Evolutionary conservation across 371 early-diverging fungal genomes (phyloP).

Genomic region (Mortierella sp.): DNA sequence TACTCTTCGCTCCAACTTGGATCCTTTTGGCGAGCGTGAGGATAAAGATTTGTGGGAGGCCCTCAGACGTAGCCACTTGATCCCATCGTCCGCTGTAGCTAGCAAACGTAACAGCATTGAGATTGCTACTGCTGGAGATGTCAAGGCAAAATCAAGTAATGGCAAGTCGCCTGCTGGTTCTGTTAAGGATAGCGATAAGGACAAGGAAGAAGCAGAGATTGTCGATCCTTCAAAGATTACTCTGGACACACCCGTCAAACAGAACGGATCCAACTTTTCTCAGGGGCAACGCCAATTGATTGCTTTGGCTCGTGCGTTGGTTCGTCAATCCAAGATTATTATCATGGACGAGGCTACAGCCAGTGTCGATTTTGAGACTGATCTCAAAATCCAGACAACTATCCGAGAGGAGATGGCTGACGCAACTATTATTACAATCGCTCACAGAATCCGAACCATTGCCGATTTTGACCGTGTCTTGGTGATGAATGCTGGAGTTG

Average conservation of each 20-base stretch:
- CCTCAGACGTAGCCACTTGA: slow-evolving; percentile 61
- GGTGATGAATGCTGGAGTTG: slow-evolving; percentile 71
- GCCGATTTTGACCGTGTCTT: slow-evolving; percentile 87
- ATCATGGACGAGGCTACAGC: slow-evolving; percentile 91
- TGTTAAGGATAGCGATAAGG: slow-evolving; percentile 11
- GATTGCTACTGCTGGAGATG: not conserved
- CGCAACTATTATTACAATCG: slow-evolving; percentile 73
- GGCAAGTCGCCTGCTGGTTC: slow-evolving; percentile 27
- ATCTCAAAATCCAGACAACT: slow-evolving; percentile 72
- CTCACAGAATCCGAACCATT: slow-evolving; percentile 80
- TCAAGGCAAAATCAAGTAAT: not conserved
- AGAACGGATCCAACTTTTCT: slow-evolving; percentile 78
- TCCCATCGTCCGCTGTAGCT: slow-evolving; percentile 22
- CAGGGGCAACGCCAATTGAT: slow-evolving; percentile 90
- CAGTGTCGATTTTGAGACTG: slow-evolving; percentile 78
- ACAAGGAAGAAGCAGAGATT: slow-evolving; percentile 17
- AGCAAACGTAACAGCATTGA: slow-evolving; percentile 44
- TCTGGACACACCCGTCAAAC: slow-evolving; percentile 69
- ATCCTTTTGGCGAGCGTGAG: slow-evolving; percentile 72
- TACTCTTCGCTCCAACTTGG: slow-evolving; percentile 76
- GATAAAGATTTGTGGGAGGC: slow-evolving; percentile 79
- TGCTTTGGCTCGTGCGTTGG: slow-evolving; percentile 82
- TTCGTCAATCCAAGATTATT: slow-evolving; percentile 72
- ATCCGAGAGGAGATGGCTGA: slow-evolving; percentile 73
- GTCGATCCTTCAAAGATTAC: slow-evolving; percentile 47